A percentile compares a stretch with the other conserved stretches of the same genome.
phyloP scores from a whole-genome alignment of 202 grass and related monocot species.

The Tripidium arundinaceum region DNA sequence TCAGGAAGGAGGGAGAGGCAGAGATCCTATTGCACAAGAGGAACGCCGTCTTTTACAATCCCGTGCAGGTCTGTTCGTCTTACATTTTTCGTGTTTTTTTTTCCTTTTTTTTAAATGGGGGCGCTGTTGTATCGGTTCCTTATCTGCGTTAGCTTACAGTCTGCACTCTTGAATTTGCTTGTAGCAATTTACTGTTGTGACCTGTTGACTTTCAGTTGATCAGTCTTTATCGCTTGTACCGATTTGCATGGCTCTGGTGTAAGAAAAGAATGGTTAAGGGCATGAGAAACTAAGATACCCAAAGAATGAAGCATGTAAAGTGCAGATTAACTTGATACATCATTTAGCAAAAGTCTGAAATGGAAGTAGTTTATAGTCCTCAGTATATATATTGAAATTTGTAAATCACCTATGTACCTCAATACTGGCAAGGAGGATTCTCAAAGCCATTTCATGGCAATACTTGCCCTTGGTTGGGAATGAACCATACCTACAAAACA shows the following conservation, averaged over 20 bases:
- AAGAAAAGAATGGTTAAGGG: slow-evolving; percentile 27
- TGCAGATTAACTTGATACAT: not conserved
- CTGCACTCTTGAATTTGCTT: not conserved
- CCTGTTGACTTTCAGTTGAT: not conserved
- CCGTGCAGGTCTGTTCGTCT: slow-evolving; percentile 54
- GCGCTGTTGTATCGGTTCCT: not conserved
- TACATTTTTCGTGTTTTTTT: not conserved
- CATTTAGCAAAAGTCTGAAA: slow-evolving; percentile 12
- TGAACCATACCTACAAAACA: slow-evolving; percentile 77
- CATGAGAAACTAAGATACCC: slow-evolving; percentile 21
- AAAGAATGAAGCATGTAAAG: slow-evolving; percentile 25
- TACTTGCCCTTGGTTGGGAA: slow-evolving; percentile 93
- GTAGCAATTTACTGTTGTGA: not conserved
- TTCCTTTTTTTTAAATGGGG: not conserved
- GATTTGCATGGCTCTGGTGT: slow-evolving; percentile 79
- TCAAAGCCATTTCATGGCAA: slow-evolving; percentile 97
- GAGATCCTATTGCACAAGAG: slow-evolving; percentile 73
- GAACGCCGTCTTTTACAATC: slow-evolving; percentile 90
- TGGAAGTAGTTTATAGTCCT: not conserved
- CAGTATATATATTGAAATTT: not conserved
- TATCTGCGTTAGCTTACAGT: not conserved
- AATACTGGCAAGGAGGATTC: slow-evolving; percentile 95
- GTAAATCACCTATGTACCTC: slow-evolving; percentile 49
- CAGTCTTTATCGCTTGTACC: slow-evolving; percentile 41
- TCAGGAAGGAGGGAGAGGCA: slow-evolving; percentile 84